Base-by-base conservation (phyloP, 1,284 basidiomycete species). In the Kwoniella shivajii region DNA sequence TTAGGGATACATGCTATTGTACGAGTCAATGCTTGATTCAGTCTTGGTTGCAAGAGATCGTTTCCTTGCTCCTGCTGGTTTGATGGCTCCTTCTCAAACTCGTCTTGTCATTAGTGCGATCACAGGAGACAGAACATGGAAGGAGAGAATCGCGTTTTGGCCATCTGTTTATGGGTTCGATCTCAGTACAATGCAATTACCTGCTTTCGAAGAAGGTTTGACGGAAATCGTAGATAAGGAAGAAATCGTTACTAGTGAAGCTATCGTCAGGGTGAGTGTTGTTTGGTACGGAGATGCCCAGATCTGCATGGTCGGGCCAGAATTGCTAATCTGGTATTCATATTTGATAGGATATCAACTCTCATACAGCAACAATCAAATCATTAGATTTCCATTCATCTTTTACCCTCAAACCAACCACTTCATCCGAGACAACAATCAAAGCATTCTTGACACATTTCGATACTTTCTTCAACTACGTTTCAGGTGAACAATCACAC, bases 11-110 rank as follows among this genome's bases (percentile, higher is more conserved):
- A 89, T 88, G 33, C 81, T 93, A 24, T 82, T 96, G 22, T 98
- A 98, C 77, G 95, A 99, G 78, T 91, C 89, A 43, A 98, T 98
- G 95, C 84, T 98, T 24, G 94, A 97, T 74, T 96, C 92, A 0
- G 95, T 98, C 6, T 80, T 99, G 10, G 80, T 82, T 55, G 94
- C 94, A 0, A 83, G 93, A 24, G 91, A 96, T 73, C 84, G 86
- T 16, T 97, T 92, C 79, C 82, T 98, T 41, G 81, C 82, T 38
- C 83, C 86, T 0, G 79, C 58, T 0, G 93, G 93, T 1, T 79
- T 97, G n/a, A 87, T 99, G 84, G 92, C 88, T 0, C 95, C 95
- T 0, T 92, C 88, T 65, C 90, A 98, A 70, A 90, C 87, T 59
- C 84, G 86, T 61, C 90, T 99, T 80, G 85, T 90, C 79, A 79